Evolutionary conservation across 306 rosid genomes (phyloP).

Genomic region (Mimosa pudica): DNA sequence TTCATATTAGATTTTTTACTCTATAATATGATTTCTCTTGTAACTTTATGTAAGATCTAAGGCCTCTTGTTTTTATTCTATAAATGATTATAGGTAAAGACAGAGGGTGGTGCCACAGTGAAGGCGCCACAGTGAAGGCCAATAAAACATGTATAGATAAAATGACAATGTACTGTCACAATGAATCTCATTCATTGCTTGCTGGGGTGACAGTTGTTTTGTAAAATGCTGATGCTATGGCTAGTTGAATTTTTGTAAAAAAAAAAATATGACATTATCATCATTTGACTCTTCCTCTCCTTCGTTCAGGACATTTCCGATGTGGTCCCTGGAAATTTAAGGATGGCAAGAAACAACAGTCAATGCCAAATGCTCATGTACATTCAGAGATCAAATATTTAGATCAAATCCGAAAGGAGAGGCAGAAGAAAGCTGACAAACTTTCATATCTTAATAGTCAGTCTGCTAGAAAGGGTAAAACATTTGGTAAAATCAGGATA

Average conservation of each 20-base stretch:
- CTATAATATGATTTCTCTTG: slow-evolving; percentile 1
- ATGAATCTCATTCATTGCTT: too few relatives aligned
- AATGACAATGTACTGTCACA: too few relatives aligned
- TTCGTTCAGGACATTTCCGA: slow-evolving; percentile 50
- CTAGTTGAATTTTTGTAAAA: slow-evolving; percentile 1
- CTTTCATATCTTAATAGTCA: slow-evolving; percentile 58
- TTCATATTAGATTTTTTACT: background rate
- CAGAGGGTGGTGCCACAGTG: slow-evolving; percentile 89
- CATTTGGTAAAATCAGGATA: slow-evolving; percentile 56
- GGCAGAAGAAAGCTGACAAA: slow-evolving; percentile 68
- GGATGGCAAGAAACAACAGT: slow-evolving; percentile 54
- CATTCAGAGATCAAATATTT: slow-evolving; percentile 82
- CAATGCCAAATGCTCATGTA: slow-evolving; percentile 69
- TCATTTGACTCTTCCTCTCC: background rate
- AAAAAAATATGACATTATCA: slow-evolving; percentile 1
- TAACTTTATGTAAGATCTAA: background rate
- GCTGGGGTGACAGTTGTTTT: too few relatives aligned
- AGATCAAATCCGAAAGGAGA: slow-evolving; percentile 83
- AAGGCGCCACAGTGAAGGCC: too few relatives aligned
- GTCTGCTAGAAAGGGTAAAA: slow-evolving; percentile 54
- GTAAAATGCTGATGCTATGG: background rate
- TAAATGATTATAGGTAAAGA: slow-evolving; percentile 59
- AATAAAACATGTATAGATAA: slow-evolving; percentile 81
- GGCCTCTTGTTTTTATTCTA: slow-evolving; percentile 24
- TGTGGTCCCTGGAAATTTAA: slow-evolving; percentile 44